Evolutionary conservation across 2,329 filamentous ascomycete genomes (phyloP).

Genomic region (Calcarisporium arbuscula): DNA sequence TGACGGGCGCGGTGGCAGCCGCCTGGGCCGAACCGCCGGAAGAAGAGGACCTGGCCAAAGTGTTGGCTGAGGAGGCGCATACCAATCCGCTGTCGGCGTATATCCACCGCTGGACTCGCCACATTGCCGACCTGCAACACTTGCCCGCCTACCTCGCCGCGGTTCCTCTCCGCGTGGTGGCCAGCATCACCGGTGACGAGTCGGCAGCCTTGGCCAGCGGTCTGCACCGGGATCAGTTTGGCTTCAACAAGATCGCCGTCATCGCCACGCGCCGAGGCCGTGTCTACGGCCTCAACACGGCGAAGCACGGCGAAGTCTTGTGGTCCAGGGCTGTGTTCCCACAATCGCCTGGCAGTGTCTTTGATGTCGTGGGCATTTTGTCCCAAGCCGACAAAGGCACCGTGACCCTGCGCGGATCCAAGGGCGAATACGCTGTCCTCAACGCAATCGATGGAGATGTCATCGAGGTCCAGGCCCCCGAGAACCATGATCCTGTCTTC

Average conservation of each 20-base stretch:
- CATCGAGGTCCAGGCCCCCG: slow-evolving; percentile 29
- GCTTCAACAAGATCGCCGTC: slow-evolving; percentile 79
- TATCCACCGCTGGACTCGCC: slow-evolving; percentile 76
- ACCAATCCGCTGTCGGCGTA: slow-evolving; percentile 78
- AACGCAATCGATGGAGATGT: slow-evolving; percentile 46
- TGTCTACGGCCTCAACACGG: slow-evolving; percentile 73
- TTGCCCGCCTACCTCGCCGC: slow-evolving; percentile 67
- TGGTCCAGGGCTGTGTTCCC: slow-evolving; percentile 67
- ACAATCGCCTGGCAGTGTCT: slow-evolving; percentile 46
- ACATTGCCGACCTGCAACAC: slow-evolving; percentile 69
- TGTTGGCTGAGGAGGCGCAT: slow-evolving; percentile 80
- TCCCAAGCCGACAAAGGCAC: slow-evolving; percentile 50
- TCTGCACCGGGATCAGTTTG: slow-evolving; percentile 68
- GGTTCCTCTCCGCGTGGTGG: slow-evolving; percentile 63
- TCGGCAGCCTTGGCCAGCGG: slow-evolving; percentile 33
- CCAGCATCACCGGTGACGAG: slow-evolving; percentile 55
- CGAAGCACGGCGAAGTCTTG: slow-evolving; percentile 63
- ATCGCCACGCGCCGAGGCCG: slow-evolving; percentile 74
- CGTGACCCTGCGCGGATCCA: slow-evolving; percentile 52
- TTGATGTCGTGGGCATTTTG: slow-evolving; percentile 63
- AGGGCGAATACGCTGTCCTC: slow-evolving; percentile 57
- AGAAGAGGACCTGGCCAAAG: slow-evolving; percentile 67
- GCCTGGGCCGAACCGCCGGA: slow-evolving; percentile 73
- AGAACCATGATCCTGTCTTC: slow-evolving; percentile 13
- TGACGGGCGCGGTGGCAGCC: slow-evolving; percentile 74